A percentile compares a stretch with the other conserved stretches of the same genome.
Evolutionary conservation across 2,329 filamentous ascomycete species (phyloP).

Genomic region (Pseudogymnoascus sp.): DNA sequence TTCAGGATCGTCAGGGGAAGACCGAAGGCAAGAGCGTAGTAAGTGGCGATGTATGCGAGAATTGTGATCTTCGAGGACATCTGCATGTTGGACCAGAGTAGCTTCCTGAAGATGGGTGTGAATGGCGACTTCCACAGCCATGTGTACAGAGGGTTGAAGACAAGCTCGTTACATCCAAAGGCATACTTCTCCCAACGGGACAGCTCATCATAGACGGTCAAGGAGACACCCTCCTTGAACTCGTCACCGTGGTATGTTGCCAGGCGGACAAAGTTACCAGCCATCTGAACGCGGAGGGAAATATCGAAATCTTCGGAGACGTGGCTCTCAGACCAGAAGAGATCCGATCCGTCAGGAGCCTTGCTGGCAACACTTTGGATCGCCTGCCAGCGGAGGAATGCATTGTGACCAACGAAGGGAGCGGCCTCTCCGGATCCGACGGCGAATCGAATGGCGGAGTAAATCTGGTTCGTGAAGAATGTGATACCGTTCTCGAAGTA

Average conservation of each 20-base stretch:
- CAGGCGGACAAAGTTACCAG: conserved; percentile 59
- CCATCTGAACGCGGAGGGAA: conserved; percentile 60
- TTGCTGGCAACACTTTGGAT: conserved; percentile 49
- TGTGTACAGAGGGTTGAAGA: conserved; percentile 57
- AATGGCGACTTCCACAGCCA: conserved; percentile 57
- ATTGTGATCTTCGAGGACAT: conserved; percentile 63
- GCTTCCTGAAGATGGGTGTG: conserved; percentile 53
- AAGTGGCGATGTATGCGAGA: conserved; percentile 54
- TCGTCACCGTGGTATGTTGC: conserved; percentile 60
- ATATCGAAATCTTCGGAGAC: conserved; percentile 76
- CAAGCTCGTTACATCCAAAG: conserved; percentile 61
- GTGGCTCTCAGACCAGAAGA: conserved; percentile 67
- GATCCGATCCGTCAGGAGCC: conserved; percentile 45
- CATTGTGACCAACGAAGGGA: conserved; percentile 67
- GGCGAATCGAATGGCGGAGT: conserved; percentile 62
- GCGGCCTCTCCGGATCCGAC: conserved; percentile 64
- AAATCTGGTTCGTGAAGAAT: conserved; percentile 73
- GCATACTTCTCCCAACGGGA: conserved; percentile 67
- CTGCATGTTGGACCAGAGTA: conserved; percentile 52
- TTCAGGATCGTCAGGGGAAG: conserved; percentile 60
- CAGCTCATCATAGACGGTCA: conserved; percentile 66
- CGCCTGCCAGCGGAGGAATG: conserved; percentile 61
- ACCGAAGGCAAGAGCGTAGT: conserved; percentile 57
- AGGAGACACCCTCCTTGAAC: conserved; percentile 65
- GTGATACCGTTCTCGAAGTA: conserved; percentile 69